A percentile compares a stretch with the other conserved stretches of the same genome.
These are phyloP conservation scores for Eucalyptus curtisii DNA, from an alignment of 345 rosid genomes.

Conservation along the genomic window DNA sequence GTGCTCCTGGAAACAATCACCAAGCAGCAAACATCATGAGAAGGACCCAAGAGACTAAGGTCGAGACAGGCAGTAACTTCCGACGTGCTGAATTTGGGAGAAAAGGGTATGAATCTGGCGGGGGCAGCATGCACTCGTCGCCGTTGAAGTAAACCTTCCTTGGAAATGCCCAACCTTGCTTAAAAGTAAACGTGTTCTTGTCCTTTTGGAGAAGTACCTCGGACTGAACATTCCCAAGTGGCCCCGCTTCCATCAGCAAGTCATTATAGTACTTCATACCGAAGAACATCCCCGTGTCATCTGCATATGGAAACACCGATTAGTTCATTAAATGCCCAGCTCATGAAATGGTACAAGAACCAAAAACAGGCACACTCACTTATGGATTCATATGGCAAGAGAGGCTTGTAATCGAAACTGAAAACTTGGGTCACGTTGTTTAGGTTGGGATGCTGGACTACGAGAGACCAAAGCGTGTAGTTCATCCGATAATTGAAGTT, in stretches of 20 bases:
- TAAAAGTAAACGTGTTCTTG: slow-evolving; percentile 61
- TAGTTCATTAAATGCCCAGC: neutral
- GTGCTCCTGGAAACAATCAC: slow-evolving; percentile 2
- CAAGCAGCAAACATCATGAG: slow-evolving; percentile 11
- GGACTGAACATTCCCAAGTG: slow-evolving; percentile 76
- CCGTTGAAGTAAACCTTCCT: slow-evolving; percentile 88
- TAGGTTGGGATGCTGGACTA: slow-evolving; percentile 74
- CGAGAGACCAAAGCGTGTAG: slow-evolving; percentile 60
- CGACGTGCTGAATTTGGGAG: slow-evolving; percentile 48
- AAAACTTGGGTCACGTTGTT: slow-evolving; percentile 84
- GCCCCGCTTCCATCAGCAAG: slow-evolving; percentile 82
- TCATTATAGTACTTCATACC: slow-evolving; percentile 78
- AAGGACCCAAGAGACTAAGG: slow-evolving; percentile 8
- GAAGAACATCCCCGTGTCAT: slow-evolving; percentile 81
- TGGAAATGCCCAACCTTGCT: slow-evolving; percentile 94
- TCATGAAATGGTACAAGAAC: neutral
- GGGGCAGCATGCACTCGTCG: slow-evolving; percentile 80
- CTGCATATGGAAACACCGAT: slow-evolving; percentile 15
- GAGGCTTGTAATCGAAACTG: slow-evolving; percentile 74
- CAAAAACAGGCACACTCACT: slow-evolving; percentile 11
- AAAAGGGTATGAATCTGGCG: slow-evolving; percentile 79
- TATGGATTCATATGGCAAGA: slow-evolving; percentile 58
- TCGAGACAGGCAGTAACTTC: slow-evolving; percentile 6
- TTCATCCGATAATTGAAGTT: slow-evolving; percentile 73
- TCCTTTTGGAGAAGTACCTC: slow-evolving; percentile 82